Base-by-base conservation (phyloP, 768 basidiomycete species). In the Calocera cornea region DNA sequence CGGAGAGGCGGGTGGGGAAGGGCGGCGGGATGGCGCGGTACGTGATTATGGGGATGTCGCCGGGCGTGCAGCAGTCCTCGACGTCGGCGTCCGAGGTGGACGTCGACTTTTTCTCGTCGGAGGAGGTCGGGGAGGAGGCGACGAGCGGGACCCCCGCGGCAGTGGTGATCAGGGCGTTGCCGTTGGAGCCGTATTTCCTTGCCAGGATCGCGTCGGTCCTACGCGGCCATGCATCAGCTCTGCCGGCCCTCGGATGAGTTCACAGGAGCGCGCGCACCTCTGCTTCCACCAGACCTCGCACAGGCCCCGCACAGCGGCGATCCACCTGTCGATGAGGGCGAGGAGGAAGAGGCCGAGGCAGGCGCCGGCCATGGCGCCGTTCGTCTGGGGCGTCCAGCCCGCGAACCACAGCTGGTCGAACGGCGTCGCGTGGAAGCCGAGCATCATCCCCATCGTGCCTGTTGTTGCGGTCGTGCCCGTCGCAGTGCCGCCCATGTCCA, bases 311-410 rank as follows among this genome's bases (percentile, higher is more conserved):
- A 82, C 77, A 0, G 86, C 87, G 19, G 82, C 75, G 47, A 95
- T 75, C 76, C 84, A 86, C 69, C 92, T 80, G 64, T 93, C 90
- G 40, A 88, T 77, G 11, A 92, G 72, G 7, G 86, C 85, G 36
- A 94, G 78, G 36, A 87, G 40, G 71, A 88, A 79, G 24, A 95
- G 78, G 0, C 82, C 86, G 67, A 95, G 80, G 73, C 86, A 89
- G 41, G 90, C 87, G 0, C 89, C 92, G 24, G 83, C 84, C 38
- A 91, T 83, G 0, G 87, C 86, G 24, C 88, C 91, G 5, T 78
- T 69, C 0, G 89, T 86, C 1, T 80, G 80, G 0, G 93, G 92
- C 3, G 75, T 76, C 87, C 88, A 89, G 1, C 81, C 77, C 67
- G 83, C 71, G 78, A 94, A 93, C 75, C 84, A 78, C 12, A 92